Conservation (phyloP, 305 asterid species). For the Euphrasia arctica region DNA sequence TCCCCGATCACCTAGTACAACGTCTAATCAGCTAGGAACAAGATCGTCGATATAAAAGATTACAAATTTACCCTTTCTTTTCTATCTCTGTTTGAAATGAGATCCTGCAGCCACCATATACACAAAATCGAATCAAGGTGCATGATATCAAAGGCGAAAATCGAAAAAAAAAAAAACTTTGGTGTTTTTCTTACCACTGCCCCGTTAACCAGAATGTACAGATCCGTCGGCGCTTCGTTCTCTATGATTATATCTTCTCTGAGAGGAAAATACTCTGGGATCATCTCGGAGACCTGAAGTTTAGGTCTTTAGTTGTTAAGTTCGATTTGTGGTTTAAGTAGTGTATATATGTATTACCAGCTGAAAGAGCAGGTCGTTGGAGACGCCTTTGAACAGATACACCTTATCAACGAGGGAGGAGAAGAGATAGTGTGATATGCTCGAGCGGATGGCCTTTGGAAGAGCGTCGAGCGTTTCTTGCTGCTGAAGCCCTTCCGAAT, state of each 20-base stretch:
- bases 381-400: constrained; percentile 71
- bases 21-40: no score
- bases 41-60: no score
- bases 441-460: constrained; percentile 79
- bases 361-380: constrained; percentile 78
- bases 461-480: constrained; percentile 72
- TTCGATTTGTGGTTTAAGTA: no score
- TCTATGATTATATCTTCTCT: constrained; percentile 76
- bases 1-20: constrained; percentile 45
- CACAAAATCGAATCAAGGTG: constrained; percentile 20
- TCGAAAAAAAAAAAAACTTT: no score
- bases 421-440: constrained; percentile 64
- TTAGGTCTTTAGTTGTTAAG: not conserved
- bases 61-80: constrained; percentile 40
- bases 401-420: constrained; percentile 58
- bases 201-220: constrained; percentile 75
- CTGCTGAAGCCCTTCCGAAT: constrained; percentile 77
- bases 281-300: constrained; percentile 70
- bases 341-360: constrained; percentile 40
- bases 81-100: constrained; percentile 39
- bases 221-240: constrained; percentile 81
- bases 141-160: not conserved
- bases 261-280: constrained; percentile 68
- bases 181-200: constrained; percentile 41
- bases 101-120: constrained; percentile 46